A percentile compares a stretch with the other conserved stretches of the same genome.
Conservation (phyloP, 192 early-diverging fungal species). For the Geosiphon pyriformis region DNA sequence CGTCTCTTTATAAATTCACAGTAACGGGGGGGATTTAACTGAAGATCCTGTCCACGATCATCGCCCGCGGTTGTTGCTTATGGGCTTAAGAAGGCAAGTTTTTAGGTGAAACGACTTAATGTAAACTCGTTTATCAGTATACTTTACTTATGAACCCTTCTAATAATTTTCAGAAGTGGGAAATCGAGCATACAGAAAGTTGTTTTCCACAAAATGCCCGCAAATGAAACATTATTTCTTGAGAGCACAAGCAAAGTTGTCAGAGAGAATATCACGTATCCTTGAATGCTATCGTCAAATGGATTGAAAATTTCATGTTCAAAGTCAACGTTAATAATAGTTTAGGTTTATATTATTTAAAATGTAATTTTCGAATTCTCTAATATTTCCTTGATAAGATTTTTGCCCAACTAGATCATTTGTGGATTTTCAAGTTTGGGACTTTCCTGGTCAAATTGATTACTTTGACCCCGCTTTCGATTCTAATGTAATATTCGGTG, state of each 20-base stretch:
- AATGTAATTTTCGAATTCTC: too few relatives aligned
- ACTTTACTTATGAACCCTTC: neutral
- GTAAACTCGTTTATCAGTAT: neutral
- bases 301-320: too few relatives aligned
- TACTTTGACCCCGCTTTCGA: slow-evolving; percentile 68
- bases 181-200: slow-evolving; percentile 82
- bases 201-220: slow-evolving; percentile 84
- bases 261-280: slow-evolving; percentile 65
- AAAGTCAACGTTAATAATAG: too few relatives aligned
- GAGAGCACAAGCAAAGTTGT: slow-evolving; percentile 70
- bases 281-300: neutral
- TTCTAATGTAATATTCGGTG: slow-evolving; percentile 58
- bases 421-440: slow-evolving; percentile 84
- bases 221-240: slow-evolving; percentile 82
- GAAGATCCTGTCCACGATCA: slow-evolving; percentile 23
- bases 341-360: too few relatives aligned
- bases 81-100: slow-evolving; percentile 43
- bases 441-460: slow-evolving; percentile 87
- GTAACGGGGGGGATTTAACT: neutral
- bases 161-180: slow-evolving; percentile 54
- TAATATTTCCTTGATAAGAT: too few relatives aligned
- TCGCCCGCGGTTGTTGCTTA: slow-evolving; percentile 40
- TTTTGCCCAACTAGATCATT: slow-evolving; percentile 51
- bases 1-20: neutral
- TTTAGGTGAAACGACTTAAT: neutral